phyloP scores from a whole-genome alignment of 1,284 basidiomycete species.

The Leccinum solheimii region DNA sequence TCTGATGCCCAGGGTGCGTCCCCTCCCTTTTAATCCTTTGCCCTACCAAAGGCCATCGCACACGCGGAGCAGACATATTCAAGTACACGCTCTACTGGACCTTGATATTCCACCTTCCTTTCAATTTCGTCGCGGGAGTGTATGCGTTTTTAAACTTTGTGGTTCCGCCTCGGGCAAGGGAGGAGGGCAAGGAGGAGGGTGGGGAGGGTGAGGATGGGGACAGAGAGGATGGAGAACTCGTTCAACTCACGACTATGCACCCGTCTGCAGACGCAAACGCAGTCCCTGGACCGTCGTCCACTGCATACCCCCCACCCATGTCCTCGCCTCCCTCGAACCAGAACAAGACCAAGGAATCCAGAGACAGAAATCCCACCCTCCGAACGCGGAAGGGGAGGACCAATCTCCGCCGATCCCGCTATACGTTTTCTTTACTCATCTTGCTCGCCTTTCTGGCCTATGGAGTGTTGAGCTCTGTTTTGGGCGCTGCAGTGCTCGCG shows the following conservation, averaged over 20 bases:
- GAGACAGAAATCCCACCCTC: not conserved
- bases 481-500: constrained; percentile 71
- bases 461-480: constrained; percentile 62
- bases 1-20: constrained; percentile 41
- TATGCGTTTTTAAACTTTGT: constrained; percentile 73
- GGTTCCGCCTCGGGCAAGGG: constrained; percentile 45
- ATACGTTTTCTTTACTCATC: constrained; percentile 66
- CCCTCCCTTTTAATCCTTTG: not conserved
- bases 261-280: not conserved
- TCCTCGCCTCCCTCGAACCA: not conserved
- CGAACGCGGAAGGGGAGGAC: constrained; percentile 6
- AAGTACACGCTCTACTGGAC: constrained; percentile 86
- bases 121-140: constrained; percentile 66
- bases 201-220: not conserved
- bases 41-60: not conserved
- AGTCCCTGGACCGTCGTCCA: not conserved
- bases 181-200: not conserved
- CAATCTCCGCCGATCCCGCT: constrained; percentile 58
- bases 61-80: constrained; percentile 64
- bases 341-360: not conserved
- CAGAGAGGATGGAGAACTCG: not conserved
- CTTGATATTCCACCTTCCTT: constrained; percentile 69
- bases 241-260: not conserved
- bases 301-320: not conserved
- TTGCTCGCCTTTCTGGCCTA: constrained; percentile 57